phyloP scores from a whole-genome alignment of 495 filamentous ascomycete genomes.

The Podospora sp. region DNA sequence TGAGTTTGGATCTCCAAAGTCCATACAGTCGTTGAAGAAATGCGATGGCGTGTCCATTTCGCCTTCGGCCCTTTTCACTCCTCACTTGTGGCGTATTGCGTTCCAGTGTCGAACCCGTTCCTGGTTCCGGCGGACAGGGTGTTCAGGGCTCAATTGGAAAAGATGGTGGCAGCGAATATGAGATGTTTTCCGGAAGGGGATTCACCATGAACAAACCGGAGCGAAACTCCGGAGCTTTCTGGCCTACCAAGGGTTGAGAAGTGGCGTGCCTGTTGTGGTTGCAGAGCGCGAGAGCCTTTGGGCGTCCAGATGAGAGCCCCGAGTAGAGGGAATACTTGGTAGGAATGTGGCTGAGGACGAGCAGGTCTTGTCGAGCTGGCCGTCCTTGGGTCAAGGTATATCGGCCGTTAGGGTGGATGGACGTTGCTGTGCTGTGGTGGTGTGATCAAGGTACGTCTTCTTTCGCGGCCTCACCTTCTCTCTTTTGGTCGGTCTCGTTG shows the following conservation, averaged over 20 bases:
- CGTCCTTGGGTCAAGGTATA: too few species aligned
- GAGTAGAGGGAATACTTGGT: not conserved
- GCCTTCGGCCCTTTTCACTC: slow-evolving; percentile 4
- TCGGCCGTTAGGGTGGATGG: too few species aligned
- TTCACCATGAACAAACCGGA: slow-evolving; percentile 22
- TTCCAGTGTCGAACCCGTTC: slow-evolving; percentile 3
- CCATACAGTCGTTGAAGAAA: slow-evolving; percentile 36
- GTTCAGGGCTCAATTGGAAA: not conserved
- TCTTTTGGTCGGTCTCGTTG: not conserved
- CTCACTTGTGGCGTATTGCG: not conserved
- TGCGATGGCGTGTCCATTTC: slow-evolving; percentile 34
- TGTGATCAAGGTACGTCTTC: not conserved
- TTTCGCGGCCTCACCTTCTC: not conserved
- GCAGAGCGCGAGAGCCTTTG: not conserved
- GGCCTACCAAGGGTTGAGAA: slow-evolving; percentile 17
- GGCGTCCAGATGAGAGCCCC: not conserved
- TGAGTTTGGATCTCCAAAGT: slow-evolving; percentile 29
- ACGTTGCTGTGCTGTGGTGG: not conserved
- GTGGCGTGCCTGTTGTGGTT: slow-evolving; percentile 10
- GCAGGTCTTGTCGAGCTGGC: too few species aligned
- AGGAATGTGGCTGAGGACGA: not conserved
- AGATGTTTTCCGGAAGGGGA: not conserved
- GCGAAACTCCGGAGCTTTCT: slow-evolving; percentile 20
- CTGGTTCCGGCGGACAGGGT: not conserved
- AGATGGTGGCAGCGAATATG: too few species aligned